phyloP scores from a whole-genome alignment of 352 stramenopile species.

The Phytophthora idaei region DNA sequence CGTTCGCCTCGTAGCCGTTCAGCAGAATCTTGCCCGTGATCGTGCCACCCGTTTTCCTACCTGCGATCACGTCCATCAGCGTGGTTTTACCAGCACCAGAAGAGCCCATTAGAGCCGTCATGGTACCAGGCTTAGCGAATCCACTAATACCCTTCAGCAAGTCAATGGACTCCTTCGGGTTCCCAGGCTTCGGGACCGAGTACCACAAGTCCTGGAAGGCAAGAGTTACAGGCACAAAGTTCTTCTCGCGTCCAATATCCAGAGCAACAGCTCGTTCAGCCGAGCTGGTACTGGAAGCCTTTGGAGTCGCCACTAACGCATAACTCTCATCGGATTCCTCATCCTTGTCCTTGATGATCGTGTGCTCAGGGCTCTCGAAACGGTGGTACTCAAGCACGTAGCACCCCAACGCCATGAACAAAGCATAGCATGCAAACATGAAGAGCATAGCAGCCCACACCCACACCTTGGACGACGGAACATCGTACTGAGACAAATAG shows the following conservation, averaged over 20 bases:
- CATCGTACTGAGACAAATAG: conserved; percentile 36
- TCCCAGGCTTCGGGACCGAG: conserved; percentile 39
- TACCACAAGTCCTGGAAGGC: conserved; percentile 55
- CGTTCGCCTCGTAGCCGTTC: conserved; percentile 45
- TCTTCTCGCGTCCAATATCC: conserved; percentile 26
- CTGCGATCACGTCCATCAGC: conserved; percentile 91
- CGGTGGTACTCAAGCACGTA: conserved; percentile 41
- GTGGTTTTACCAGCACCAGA: conserved; percentile 86
- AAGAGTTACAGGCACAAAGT: conserved; percentile 45
- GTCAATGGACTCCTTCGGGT: conserved; percentile 53
- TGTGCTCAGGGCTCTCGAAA: conserved; percentile 32
- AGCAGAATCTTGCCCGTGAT: conserved; percentile 61
- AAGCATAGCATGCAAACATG: conserved; percentile 30
- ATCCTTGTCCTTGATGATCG: conserved; percentile 32
- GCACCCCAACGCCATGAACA: conserved; percentile 36
- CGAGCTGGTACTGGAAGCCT: conserved; percentile 14
- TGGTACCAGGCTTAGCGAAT: conserved; percentile 47
- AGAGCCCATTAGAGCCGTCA: conserved; percentile 91
- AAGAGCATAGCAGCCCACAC: conserved; percentile 44
- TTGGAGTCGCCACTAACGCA: conserved; percentile 26
- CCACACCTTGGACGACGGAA: conserved; percentile 34
- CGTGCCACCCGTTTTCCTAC: conserved; percentile 65
- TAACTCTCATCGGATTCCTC: conserved; percentile 25
- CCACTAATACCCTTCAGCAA: conserved; percentile 66
- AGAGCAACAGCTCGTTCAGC: conserved; percentile 17